Percentiles rank a stretch among this genome's conserved stretches.
Conservation (phyloP, 1,284 basidiomycete species). For the Anthracocystis walkeri region DNA sequence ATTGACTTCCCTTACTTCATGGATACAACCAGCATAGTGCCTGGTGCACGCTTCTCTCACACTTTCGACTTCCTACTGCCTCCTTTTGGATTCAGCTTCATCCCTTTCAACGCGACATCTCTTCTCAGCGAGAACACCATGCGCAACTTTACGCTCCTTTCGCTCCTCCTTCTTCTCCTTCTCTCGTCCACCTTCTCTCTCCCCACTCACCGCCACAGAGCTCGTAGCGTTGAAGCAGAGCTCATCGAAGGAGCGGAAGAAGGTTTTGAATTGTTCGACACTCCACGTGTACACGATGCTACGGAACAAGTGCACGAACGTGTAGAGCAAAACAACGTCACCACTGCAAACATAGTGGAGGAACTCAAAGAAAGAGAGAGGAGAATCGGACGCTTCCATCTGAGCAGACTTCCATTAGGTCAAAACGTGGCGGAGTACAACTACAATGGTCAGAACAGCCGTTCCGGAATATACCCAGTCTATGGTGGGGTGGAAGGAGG, state of each 20-base stretch:
- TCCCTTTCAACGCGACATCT: neutral
- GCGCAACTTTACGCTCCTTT: neutral
- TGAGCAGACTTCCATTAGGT: neutral
- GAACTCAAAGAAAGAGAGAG: neutral
- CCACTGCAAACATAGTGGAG: neutral
- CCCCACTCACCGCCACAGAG: neutral
- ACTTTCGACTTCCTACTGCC: neutral
- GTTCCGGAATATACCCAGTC: neutral
- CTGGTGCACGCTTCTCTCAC: neutral
- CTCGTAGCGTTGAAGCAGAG: conserved; percentile 19
- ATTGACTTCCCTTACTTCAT: neutral
- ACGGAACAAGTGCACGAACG: conserved; percentile 21
- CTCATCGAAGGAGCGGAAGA: conserved; percentile 17
- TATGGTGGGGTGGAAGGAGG: neutral
- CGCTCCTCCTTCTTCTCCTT: neutral
- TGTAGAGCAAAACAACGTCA: conserved; percentile 13
- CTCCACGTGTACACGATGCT: conserved; percentile 30
- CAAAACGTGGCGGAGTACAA: neutral
- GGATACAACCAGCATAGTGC: neutral
- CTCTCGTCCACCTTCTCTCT: neutral
- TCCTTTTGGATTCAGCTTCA: neutral
- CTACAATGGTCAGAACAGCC: neutral
- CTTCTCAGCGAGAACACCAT: conserved; percentile 1
- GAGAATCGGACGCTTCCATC: too few relatives aligned
- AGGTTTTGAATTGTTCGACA: conserved; percentile 18